phyloP scores from a whole-genome alignment of 257 asterid species.

The Penstemon barbatus region DNA sequence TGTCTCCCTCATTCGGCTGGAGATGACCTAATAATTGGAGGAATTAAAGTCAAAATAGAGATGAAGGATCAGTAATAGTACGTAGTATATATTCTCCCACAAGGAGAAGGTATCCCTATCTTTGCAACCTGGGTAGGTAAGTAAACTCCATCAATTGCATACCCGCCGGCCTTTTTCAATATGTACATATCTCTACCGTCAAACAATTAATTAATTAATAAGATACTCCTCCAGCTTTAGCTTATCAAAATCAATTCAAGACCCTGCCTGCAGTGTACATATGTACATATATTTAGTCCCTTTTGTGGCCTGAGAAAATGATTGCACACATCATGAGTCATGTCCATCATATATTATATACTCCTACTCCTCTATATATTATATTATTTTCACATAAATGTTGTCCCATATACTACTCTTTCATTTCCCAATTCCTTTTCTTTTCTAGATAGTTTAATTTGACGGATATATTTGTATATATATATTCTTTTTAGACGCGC shows the following conservation, averaged over 20 bases:
- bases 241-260: background rate
- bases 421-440: background rate
- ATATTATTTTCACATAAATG: background rate
- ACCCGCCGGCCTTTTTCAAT: background rate
- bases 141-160: background rate
- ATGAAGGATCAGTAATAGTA: background rate
- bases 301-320: constrained; percentile 10
- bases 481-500: no score
- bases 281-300: background rate
- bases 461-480: no score
- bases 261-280: no score
- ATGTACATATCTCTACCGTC: background rate
- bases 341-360: background rate
- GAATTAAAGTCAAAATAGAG: background rate
- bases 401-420: background rate
- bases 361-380: no score
- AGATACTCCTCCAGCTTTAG: constrained; percentile 12
- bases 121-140: constrained; percentile 5
- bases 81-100: background rate
- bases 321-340: constrained; percentile 16
- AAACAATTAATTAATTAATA: background rate
- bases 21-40: no score
- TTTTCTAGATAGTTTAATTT: background rate
- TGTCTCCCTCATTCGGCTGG: no score
- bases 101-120: constrained; percentile 15